Evolutionary conservation across 257 asterid genomes (phyloP).

Genomic region (Ballota nigra): DNA sequence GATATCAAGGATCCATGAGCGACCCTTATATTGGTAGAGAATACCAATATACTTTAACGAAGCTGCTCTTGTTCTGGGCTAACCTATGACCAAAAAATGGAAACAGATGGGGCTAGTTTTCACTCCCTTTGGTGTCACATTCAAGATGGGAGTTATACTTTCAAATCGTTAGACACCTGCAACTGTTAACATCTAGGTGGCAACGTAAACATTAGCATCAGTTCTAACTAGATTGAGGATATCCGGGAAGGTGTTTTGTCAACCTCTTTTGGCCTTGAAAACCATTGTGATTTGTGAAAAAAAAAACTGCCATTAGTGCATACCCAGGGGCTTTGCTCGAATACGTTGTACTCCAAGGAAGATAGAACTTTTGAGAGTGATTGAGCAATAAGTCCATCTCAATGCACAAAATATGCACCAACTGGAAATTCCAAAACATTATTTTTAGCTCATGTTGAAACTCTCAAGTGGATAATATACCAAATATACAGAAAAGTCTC

Average conservation of each 20-base stretch:
- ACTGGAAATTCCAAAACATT: not conserved
- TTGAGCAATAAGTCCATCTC: not conserved
- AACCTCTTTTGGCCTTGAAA: not conserved
- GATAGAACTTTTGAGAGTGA: not conserved
- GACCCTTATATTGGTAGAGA: not conserved
- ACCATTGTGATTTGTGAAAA: not conserved
- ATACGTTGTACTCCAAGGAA: not conserved
- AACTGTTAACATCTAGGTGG: not conserved
- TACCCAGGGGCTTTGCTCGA: not conserved
- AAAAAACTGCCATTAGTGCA: not conserved
- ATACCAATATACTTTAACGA: not conserved
- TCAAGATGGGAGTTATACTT: not conserved
- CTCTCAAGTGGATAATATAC: slow-evolving; percentile 12
- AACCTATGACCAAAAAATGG: not conserved
- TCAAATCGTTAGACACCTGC: not conserved
- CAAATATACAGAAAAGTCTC: not conserved
- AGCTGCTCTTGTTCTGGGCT: not conserved
- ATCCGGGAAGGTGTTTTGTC: not conserved
- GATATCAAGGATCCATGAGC: not conserved
- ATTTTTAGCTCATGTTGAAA: slow-evolving; percentile 1
- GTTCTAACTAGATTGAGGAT: not conserved
- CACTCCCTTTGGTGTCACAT: not conserved
- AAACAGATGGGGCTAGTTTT: not conserved
- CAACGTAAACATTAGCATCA: not conserved
- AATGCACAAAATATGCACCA: not conserved